Evolutionary conservation across 73 alveolate genomes (phyloP), one percentile per base, ranked within the genome.

Genomic region (Diophrys sp.): DNA sequence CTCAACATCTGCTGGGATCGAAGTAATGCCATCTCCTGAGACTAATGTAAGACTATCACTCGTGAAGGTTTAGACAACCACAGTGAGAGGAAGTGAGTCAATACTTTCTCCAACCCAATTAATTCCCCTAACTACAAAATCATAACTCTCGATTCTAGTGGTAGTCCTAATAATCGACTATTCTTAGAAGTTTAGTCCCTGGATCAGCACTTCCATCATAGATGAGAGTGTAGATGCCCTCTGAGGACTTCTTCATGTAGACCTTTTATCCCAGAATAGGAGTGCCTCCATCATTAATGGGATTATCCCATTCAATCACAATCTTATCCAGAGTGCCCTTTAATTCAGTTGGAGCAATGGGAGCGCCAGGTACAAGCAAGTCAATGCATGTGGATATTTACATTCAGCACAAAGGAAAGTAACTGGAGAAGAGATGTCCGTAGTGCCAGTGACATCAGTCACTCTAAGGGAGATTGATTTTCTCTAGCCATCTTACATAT

Each of bases 201-300:
- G 89, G 89, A 71, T 78, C 80, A 74, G 62, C 76, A 28, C 55
- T 68, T 23, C 91, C 97, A 54, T 87, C 89, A 78, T 87, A 87
- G 85, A 85, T 81, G 55, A 70, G 71, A 28, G 83, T 68, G 71
- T 34, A 80, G 1, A 86, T 55, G 54, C 79, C 86, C 0, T 62
- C 85, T 62, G 81, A 56, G 23, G 44, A 53, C 57, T 53, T 53
- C 85, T 73, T 87, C 91, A 85, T 82, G 80, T 82, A 81, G 25
- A 91, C 81, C 44, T 71, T 34, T 54, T 91, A 91, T 14, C 94
- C 94, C 27, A 85, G 85, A 26, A 91, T 87, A 1, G 95, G 94
- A 30, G 90, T 55, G 2, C 97, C 97, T 14, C 97, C 94, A 75
- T 91, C 88, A 32, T 79, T 74, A 23, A 78, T 14, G 23, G 97